These are phyloP conservation scores for Castanospermum australe DNA, from an alignment of 306 rosid genomes.

Conservation along the genomic window DNA sequence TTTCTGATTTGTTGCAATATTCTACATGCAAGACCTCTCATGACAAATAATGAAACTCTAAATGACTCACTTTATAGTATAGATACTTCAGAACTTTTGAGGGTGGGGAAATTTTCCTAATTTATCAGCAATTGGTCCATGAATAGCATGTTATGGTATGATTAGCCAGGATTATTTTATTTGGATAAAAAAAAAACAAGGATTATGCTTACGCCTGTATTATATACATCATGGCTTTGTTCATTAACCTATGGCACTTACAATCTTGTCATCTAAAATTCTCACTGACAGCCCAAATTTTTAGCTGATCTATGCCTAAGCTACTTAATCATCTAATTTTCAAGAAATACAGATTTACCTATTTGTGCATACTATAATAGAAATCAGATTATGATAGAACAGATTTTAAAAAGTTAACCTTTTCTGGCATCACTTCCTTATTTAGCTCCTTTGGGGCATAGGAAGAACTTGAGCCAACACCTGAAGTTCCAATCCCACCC, in stretches of 20 bases:
- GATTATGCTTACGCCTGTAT: background rate
- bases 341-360: conserved; percentile 17
- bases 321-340: conserved; percentile 6
- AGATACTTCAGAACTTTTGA: background rate
- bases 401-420: conserved; percentile 52
- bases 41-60: conserved; percentile 19
- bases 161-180: background rate
- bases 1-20: background rate
- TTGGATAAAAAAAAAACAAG: background rate
- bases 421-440: conserved; percentile 95
- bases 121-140: background rate
- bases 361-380: background rate
- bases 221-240: background rate
- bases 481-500: conserved; percentile 97
- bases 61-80: conserved; percentile 13
- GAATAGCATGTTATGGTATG: background rate
- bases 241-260: background rate
- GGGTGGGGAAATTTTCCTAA: background rate
- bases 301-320: background rate
- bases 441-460: conserved; percentile 86
- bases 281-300: conserved; percentile 5
- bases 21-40: conserved; percentile 7
- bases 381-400: conserved; percentile 4
- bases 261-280: conserved; percentile 21
- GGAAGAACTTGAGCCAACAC: conserved; percentile 97